Percentiles rank a stretch among this genome's conserved stretches.
Conservation (phyloP, 345 rosid species). For the Isatis tinctoria region DNA sequence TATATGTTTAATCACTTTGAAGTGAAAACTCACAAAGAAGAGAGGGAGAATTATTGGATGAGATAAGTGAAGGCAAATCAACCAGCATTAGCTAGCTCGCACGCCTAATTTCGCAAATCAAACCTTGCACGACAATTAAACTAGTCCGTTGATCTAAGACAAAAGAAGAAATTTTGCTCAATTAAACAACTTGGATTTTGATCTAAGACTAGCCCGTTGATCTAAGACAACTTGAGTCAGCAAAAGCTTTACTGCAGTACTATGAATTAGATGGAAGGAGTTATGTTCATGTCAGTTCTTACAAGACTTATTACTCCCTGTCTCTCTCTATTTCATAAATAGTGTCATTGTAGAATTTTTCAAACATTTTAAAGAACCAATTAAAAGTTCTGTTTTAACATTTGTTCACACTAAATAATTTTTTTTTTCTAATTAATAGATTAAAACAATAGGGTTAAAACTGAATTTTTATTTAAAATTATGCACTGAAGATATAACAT, state of each 20-base stretch:
- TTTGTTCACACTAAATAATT: no score
- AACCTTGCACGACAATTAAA: not conserved
- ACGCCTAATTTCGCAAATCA: not conserved
- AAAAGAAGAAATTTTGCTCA: not conserved
- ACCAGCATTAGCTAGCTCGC: not conserved
- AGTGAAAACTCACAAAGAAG: no score
- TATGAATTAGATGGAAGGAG: conserved; percentile 65
- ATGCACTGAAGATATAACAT: no score
- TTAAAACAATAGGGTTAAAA: no score
- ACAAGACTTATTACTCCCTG: no score
- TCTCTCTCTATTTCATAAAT: no score
- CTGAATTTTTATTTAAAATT: no score
- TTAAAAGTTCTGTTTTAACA: no score
- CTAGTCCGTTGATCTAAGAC: not conserved
- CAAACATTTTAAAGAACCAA: no score
- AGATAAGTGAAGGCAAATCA: not conserved
- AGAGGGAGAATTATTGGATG: not conserved
- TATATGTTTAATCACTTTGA: not conserved
- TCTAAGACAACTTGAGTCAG: conserved; percentile 33
- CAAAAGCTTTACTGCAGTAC: conserved; percentile 38
- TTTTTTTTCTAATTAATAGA: no score
- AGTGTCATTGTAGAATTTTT: no score
- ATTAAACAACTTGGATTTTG: no score
- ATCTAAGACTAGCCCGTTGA: not conserved
- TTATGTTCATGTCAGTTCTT: conserved; percentile 46